Base-by-base conservation (phyloP, 176 grass and related monocot genomes). In the Puccinellia tenuiflora region DNA sequence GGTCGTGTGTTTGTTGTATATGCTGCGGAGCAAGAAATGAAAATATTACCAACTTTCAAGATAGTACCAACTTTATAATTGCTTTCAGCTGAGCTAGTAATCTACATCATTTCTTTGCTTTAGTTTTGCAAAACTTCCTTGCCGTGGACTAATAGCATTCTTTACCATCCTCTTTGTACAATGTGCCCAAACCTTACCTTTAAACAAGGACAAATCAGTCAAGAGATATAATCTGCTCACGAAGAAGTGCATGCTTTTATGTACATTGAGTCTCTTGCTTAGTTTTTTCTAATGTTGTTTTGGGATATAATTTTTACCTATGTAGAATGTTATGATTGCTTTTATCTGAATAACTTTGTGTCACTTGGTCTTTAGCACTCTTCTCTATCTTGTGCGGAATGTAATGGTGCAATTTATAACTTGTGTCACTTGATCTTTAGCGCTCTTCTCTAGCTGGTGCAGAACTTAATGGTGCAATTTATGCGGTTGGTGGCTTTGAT, bases 401-500 rank as follows among this genome's bases (percentile, higher is more conserved):
- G 2, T 34, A 34, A 34, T 34, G 10, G 1, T 45, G 42, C 42
- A 10, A 45, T 45, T 12, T 45, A n/a, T 60, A 72, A 78, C 63
- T 70, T 77, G 0, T 42, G 7, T 28, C 43, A 18, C 60, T 86
- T 68, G 6, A 31, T 80, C 40, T 86, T 45, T 82, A 97, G 94
- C 81, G 91, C 24, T 97, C 87, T 88, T 54, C 86, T 67, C 84
- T 93, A 62, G 84, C 78, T 26, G 89, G 84, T 54, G 89, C 53
- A 16, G 84, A 82, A 76, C 89, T 93, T 47, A 84, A 97, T 39
- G 87, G 94, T 67, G 78, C 21, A 34, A 77, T 97, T 65, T 97
- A 93, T 77, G 87, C 94, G 31, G 82, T 93, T 81, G 91, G 94
- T 48, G 94, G 94, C 60, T 97, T 83, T 79, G 78, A 86, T 6